A percentile compares a stretch with the other conserved stretches of the same genome.
phyloP scores from a whole-genome alignment of 1,139 yeast species.

The Eremothecium cymbalariae region DNA sequence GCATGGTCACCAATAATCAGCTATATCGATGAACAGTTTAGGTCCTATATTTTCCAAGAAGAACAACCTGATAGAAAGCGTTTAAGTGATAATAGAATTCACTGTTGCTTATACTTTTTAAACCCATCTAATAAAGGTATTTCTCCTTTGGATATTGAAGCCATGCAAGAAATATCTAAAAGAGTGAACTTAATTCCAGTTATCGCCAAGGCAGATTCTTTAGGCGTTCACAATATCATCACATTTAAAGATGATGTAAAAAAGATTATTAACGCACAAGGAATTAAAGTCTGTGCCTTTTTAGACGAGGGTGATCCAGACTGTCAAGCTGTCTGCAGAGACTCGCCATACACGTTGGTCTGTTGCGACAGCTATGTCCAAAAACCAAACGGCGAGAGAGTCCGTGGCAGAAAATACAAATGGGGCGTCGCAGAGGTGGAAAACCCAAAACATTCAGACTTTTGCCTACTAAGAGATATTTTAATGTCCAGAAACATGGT shows the following conservation, averaged over 20 bases:
- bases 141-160: constrained; percentile 51
- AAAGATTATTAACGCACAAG: constrained; percentile 39
- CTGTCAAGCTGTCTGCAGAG: constrained; percentile 28
- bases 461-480: constrained; percentile 43
- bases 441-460: constrained; percentile 59
- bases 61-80: constrained; percentile 58
- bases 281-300: constrained; percentile 51
- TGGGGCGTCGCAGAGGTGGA: constrained; percentile 77
- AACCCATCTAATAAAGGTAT: constrained; percentile 49
- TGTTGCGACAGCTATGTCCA: constrained; percentile 38
- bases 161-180: constrained; percentile 58
- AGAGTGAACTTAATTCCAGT: constrained; percentile 72
- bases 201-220: constrained; percentile 66
- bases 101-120: constrained; percentile 69
- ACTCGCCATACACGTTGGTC: constrained; percentile 55
- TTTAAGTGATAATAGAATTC: constrained; percentile 54
- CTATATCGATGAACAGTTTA: constrained; percentile 55
- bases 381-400: constrained; percentile 35
- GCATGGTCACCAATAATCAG: constrained; percentile 53
- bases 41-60: constrained; percentile 51
- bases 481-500: constrained; percentile 49
- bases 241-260: constrained; percentile 41
- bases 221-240: constrained; percentile 36
- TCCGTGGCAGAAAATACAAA: constrained; percentile 57
- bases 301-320: constrained; percentile 37